Percentiles rank a stretch among this genome's conserved stretches.
Conservation (phyloP, 805 yeast species). For the Torulaspora gathmanii region DNA sequence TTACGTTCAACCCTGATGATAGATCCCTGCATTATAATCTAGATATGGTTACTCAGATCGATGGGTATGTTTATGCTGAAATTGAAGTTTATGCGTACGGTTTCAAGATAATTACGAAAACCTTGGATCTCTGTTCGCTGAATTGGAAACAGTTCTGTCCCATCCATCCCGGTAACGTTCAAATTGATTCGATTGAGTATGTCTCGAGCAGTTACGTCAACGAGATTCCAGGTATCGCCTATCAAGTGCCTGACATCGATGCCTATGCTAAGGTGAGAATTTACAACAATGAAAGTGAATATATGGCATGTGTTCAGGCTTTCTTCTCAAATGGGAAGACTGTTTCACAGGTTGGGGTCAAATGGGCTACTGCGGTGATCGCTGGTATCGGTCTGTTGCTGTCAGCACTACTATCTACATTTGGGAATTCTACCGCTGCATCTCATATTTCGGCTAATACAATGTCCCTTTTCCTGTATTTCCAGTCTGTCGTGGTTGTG, state of each 20-base stretch:
- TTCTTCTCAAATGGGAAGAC: conserved; percentile 73
- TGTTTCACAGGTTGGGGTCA: conserved; percentile 72
- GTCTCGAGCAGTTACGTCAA: conserved; percentile 46
- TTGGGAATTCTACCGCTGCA: conserved; percentile 86
- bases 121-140: conserved; percentile 56
- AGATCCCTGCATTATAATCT: conserved; percentile 63
- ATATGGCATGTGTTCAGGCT: conserved; percentile 71
- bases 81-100: conserved; percentile 84
- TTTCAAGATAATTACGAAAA: conserved; percentile 55
- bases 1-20: conserved; percentile 68
- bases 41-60: conserved; percentile 62
- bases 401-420: conserved; percentile 76
- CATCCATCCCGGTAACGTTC: conserved; percentile 72
- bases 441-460: conserved; percentile 86
- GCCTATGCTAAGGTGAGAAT: conserved; percentile 62
- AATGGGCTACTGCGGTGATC: conserved; percentile 91
- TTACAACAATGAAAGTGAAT: conserved; percentile 40
- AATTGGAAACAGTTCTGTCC: conserved; percentile 90
- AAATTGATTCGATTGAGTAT: conserved; percentile 66
- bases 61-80: conserved; percentile 62
- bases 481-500: conserved; percentile 81
- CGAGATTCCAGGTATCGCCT: conserved; percentile 79
- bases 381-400: conserved; percentile 82
- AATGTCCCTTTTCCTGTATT: conserved; percentile 75
- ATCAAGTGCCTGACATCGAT: conserved; percentile 80